These are phyloP conservation scores for Mercurialis annua DNA, from an alignment of 345 rosid species.

Conservation along the genomic window DNA sequence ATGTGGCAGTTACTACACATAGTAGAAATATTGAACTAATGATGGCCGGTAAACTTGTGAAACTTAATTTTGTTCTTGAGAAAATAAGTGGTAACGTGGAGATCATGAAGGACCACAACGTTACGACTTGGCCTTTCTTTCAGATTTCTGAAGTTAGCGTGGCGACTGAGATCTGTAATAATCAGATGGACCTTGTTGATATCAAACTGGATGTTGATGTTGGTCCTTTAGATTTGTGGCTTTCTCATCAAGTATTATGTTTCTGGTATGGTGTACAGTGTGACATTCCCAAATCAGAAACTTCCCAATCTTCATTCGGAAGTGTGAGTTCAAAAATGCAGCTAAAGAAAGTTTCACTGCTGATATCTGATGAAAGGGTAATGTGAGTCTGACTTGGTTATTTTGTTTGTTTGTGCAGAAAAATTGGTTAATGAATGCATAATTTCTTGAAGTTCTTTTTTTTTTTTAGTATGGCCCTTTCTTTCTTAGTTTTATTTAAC, in stretches of 20 bases:
- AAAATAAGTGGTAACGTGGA: slow-evolving; percentile 44
- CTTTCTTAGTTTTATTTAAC: background rate
- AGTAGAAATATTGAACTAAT: slow-evolving; percentile 45
- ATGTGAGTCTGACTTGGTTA: slow-evolving; percentile 10
- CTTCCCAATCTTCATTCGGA: slow-evolving; percentile 47
- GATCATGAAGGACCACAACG: slow-evolving; percentile 31
- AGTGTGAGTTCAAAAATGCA: slow-evolving; percentile 42
- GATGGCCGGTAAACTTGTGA: slow-evolving; percentile 40
- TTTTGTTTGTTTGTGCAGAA: slow-evolving; percentile 5
- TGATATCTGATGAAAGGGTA: slow-evolving; percentile 92
- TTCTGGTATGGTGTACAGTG: slow-evolving; percentile 59
- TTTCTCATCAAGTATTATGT: slow-evolving; percentile 64
- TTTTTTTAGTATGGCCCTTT: background rate
- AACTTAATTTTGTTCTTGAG: slow-evolving; percentile 48
- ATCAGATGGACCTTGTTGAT: slow-evolving; percentile 31
- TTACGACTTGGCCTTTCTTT: slow-evolving; percentile 59
- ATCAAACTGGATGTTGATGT: slow-evolving; percentile 43
- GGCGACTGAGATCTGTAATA: slow-evolving; percentile 40
- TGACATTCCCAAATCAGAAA: slow-evolving; percentile 43
- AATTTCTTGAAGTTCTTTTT: background rate
- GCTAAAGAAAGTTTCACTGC: slow-evolving; percentile 58
- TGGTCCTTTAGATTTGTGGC: slow-evolving; percentile 53
- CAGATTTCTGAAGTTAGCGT: slow-evolving; percentile 48
- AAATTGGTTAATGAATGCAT: slow-evolving; percentile 13
- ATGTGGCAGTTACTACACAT: slow-evolving; percentile 38